Percentiles rank a stretch among this genome's conserved stretches.
Conservation (phyloP, 495 filamentous ascomycete species). For the Clavariopsis aquatica region DNA sequence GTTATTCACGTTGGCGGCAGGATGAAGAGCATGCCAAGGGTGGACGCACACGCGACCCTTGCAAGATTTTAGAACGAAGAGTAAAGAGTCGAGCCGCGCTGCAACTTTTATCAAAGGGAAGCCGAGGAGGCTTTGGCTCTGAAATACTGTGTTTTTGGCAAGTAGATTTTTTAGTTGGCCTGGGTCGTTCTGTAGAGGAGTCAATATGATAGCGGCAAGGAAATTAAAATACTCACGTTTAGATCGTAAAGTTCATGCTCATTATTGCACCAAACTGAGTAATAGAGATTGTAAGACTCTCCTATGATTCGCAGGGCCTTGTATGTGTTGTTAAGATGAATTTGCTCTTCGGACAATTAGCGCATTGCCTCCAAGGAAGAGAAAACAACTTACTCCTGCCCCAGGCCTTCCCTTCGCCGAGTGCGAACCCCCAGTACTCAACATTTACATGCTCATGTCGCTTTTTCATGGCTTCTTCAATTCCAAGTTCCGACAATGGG, state of each 20-base stretch:
- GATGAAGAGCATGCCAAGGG: slow-evolving; percentile 43
- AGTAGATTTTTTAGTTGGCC: slow-evolving; percentile 43
- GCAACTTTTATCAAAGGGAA: slow-evolving; percentile 27
- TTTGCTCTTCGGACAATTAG: slow-evolving; percentile 4
- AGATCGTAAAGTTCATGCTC: slow-evolving; percentile 43
- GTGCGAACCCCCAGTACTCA: slow-evolving; percentile 45
- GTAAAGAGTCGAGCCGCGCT: slow-evolving; percentile 40
- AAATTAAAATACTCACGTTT: slow-evolving; percentile 21
- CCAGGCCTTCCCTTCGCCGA: slow-evolving; percentile 40
- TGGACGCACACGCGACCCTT: slow-evolving; percentile 37
- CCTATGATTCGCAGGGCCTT: slow-evolving; percentile 38
- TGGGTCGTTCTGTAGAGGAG: slow-evolving; percentile 35
- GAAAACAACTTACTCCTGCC: slow-evolving; percentile 1
- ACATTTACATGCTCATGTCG: slow-evolving; percentile 53
- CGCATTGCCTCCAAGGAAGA: neutral
- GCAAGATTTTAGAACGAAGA: slow-evolving; percentile 45
- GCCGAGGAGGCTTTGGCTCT: slow-evolving; percentile 4
- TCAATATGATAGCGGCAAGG: neutral
- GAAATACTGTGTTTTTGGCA: neutral
- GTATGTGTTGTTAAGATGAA: slow-evolving; percentile 43
- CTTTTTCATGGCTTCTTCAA: slow-evolving; percentile 30
- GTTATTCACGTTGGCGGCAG: slow-evolving; percentile 37
- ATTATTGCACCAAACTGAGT: slow-evolving; percentile 40
- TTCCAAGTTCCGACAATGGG: slow-evolving; percentile 34
- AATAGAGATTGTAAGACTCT: slow-evolving; percentile 36